A percentile compares a stretch with the other conserved stretches of the same genome.
Evolutionary conservation across 139 green algal genomes (phyloP).

Genomic region (Chlorella sp.): DNA sequence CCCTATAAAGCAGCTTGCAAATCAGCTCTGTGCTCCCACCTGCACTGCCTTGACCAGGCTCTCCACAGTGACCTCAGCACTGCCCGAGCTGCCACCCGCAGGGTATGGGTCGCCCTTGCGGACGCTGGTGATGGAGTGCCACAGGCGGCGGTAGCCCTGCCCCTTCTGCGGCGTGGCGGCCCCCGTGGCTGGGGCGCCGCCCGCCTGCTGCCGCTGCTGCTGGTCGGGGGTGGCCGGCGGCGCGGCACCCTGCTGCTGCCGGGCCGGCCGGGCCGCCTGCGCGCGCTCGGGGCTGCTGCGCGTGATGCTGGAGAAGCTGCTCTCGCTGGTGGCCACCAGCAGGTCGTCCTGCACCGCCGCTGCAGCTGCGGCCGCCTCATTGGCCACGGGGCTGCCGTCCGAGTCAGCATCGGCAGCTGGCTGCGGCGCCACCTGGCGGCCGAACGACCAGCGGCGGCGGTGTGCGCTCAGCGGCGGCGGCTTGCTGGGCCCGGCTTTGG

Average conservation of each 20-base stretch:
- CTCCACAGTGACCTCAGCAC: constrained; percentile 39
- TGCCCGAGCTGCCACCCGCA: not conserved
- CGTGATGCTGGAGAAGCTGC: no score
- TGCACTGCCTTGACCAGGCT: constrained; percentile 27
- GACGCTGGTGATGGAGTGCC: constrained; percentile 43
- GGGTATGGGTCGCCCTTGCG: constrained; percentile 23
- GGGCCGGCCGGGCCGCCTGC: no score
- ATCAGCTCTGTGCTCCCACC: not conserved
- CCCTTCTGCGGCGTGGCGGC: not conserved
- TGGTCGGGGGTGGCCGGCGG: not conserved
- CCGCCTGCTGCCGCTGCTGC: constrained; percentile 1
- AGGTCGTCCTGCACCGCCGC: no score
- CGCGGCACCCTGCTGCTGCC: not conserved
- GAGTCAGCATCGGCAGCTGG: not conserved
- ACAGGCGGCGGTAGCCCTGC: constrained; percentile 33
- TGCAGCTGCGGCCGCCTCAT: not conserved
- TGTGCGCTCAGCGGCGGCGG: not conserved
- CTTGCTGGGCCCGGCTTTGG: no score
- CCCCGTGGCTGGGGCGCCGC: not conserved
- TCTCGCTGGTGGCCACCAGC: no score
- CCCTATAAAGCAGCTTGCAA: no score
- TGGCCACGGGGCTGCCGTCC: not conserved
- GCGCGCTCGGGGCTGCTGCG: not conserved
- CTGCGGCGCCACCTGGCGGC: constrained; percentile 20
- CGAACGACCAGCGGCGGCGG: constrained; percentile 31